Evolutionary conservation across 345 rosid species (phyloP).

Genomic region (Linum lewisii): DNA sequence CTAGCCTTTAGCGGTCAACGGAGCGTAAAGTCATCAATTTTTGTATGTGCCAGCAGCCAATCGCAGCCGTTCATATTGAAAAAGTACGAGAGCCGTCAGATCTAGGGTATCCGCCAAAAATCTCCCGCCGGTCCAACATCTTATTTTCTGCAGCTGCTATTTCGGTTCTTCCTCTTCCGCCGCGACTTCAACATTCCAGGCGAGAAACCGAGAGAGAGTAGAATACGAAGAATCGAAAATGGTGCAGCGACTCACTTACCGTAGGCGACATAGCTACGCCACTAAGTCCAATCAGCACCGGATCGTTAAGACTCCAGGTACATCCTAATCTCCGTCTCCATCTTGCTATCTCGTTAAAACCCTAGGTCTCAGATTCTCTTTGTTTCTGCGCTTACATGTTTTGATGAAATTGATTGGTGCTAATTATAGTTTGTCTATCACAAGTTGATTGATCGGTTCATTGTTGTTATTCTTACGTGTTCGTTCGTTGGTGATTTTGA

Average conservation of each 20-base stretch:
- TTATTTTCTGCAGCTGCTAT: background rate
- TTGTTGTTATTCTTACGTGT: too few relatives aligned
- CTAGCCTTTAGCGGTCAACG: too few relatives aligned
- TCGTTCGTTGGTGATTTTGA: background rate
- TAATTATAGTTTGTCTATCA: too few relatives aligned
- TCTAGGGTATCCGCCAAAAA: slow-evolving; percentile 5
- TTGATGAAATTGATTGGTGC: background rate
- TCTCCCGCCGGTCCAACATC: background rate
- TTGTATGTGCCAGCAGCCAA: background rate
- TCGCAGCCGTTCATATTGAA: background rate
- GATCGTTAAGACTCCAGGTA: slow-evolving; percentile 8
- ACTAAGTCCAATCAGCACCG: slow-evolving; percentile 12
- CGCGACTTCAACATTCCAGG: background rate
- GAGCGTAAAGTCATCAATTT: too few relatives aligned
- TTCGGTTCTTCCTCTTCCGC: background rate
- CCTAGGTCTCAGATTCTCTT: background rate
- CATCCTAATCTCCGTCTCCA: background rate
- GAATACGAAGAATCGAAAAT: background rate
- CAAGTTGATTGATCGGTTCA: too few relatives aligned
- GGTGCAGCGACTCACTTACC: slow-evolving; percentile 12
- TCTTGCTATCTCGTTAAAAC: background rate
- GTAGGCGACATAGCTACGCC: slow-evolving; percentile 10
- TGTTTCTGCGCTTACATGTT: background rate
- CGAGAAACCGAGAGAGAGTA: background rate
- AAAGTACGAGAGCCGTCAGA: slow-evolving; percentile 1